Percentiles rank a stretch among this genome's conserved stretches.
phyloP scores from a whole-genome alignment of 495 filamentous ascomycete genomes.

The Chaetomium tenue region DNA sequence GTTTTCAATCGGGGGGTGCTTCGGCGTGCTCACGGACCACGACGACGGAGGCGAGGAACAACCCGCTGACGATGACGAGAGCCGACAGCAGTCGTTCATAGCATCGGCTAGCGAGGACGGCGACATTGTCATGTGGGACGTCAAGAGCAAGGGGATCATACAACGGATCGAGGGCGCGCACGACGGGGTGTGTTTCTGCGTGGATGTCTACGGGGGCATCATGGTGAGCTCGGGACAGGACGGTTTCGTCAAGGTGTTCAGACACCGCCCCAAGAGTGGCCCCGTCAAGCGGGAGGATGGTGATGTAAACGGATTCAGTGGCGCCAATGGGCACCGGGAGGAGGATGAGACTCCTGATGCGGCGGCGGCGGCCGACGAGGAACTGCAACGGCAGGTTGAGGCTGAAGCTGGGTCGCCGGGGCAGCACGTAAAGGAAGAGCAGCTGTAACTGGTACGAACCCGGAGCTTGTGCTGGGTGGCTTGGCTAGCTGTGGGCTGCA shows the following conservation, averaged over 20 bases:
- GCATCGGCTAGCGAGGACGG: slow-evolving; percentile 87
- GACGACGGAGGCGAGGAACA: slow-evolving; percentile 31
- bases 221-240: slow-evolving; percentile 52
- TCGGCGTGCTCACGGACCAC: slow-evolving; percentile 60
- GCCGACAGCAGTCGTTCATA: slow-evolving; percentile 51
- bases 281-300: slow-evolving; percentile 15
- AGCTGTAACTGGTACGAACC: neutral
- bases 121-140: slow-evolving; percentile 83
- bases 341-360: slow-evolving; percentile 15
- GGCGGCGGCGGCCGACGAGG: slow-evolving; percentile 25
- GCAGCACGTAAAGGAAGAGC: slow-evolving; percentile 30
- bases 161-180: slow-evolving; percentile 69
- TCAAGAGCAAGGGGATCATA: slow-evolving; percentile 75
- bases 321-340: slow-evolving; percentile 15
- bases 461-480: neutral
- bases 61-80: slow-evolving; percentile 20
- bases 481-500: neutral
- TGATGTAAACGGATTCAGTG: slow-evolving; percentile 5
- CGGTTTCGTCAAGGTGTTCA: slow-evolving; percentile 42
- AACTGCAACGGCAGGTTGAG: slow-evolving; percentile 29
- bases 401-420: slow-evolving; percentile 27
- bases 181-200: slow-evolving; percentile 77
- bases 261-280: slow-evolving; percentile 25
- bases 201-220: slow-evolving; percentile 56
- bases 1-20: slow-evolving; percentile 77